phyloP scores from a whole-genome alignment of 768 basidiomycete species.

The Boletus edulis region DNA sequence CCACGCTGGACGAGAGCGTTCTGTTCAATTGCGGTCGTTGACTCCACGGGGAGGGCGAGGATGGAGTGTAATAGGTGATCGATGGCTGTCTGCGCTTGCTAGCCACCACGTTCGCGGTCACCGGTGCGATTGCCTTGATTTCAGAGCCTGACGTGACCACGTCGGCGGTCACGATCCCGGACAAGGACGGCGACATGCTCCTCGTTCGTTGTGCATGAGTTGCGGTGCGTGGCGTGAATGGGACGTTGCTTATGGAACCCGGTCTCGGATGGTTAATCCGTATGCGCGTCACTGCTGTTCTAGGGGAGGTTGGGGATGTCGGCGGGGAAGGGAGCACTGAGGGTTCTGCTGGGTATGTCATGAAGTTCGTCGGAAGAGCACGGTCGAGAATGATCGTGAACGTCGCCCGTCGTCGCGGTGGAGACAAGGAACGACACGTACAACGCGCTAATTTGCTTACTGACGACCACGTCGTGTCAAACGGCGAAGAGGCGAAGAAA shows the following conservation, averaged over 20 bases:
- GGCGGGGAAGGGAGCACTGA: conserved; percentile 17
- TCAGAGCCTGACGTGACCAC: background rate
- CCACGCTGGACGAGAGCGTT: conserved; percentile 2
- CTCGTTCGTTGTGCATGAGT: background rate
- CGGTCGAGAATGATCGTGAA: too few species aligned
- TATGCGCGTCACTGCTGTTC: conserved; percentile 6
- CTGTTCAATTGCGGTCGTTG: conserved; percentile 5
- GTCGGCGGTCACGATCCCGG: background rate
- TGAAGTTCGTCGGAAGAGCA: background rate
- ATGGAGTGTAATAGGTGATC: conserved; percentile 28
- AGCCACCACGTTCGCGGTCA: background rate
- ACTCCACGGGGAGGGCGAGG: conserved; percentile 25
- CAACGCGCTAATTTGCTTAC: background rate
- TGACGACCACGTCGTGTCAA: conserved; percentile 1
- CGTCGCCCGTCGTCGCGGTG: background rate
- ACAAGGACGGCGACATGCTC: conserved; percentile 4
- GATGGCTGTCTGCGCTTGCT: conserved; percentile 26
- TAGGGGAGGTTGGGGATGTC: conserved; percentile 16
- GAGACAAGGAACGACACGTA: background rate
- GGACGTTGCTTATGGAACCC: background rate
- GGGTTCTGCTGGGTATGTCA: background rate
- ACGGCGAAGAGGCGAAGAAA: background rate
- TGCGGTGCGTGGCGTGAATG: background rate
- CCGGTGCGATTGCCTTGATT: background rate
- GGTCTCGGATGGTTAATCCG: conserved; percentile 11